Conservation (phyloP, 345 rosid genomes). For the Psidium friedrichsthalianum region DNA sequence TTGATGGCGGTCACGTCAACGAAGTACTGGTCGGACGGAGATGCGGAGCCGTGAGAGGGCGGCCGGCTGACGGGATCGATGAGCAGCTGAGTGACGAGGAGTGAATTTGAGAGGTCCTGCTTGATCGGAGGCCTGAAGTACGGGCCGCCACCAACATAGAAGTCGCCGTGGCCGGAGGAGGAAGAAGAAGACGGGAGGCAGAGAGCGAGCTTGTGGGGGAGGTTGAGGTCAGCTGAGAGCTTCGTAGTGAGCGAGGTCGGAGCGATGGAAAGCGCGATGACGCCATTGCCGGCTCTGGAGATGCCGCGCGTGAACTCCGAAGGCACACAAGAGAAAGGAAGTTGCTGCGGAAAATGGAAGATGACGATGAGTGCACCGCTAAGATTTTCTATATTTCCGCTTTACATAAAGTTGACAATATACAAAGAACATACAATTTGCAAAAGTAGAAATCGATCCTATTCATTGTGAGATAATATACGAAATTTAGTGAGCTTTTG, state of each 20-base stretch:
- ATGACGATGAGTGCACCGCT: not conserved
- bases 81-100: slow-evolving; percentile 15
- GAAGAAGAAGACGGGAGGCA: slow-evolving; percentile 14
- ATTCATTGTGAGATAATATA: too few relatives aligned
- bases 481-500: too few relatives aligned
- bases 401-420: not conserved
- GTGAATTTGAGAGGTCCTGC: slow-evolving; percentile 16
- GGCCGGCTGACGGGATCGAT: slow-evolving; percentile 14
- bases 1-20: slow-evolving; percentile 14
- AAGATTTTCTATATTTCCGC: not conserved
- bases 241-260: not conserved
- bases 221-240: slow-evolving; percentile 9
- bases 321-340: slow-evolving; percentile 4
- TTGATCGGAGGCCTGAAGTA: slow-evolving; percentile 3
- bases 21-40: slow-evolving; percentile 13
- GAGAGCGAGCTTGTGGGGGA: slow-evolving; percentile 9
- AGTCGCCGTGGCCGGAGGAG: slow-evolving; percentile 2
- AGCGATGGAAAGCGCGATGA: slow-evolving; percentile 8
- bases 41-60: not conserved
- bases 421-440: too few relatives aligned
- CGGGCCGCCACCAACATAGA: slow-evolving; percentile 20
- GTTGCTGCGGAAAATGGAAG: not conserved
- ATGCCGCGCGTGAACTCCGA: slow-evolving; percentile 4
- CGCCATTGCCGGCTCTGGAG: slow-evolving; percentile 6
- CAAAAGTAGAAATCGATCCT: too few relatives aligned